Conservation (phyloP, 805 yeast species). For the Starmera quercuum region DNA sequence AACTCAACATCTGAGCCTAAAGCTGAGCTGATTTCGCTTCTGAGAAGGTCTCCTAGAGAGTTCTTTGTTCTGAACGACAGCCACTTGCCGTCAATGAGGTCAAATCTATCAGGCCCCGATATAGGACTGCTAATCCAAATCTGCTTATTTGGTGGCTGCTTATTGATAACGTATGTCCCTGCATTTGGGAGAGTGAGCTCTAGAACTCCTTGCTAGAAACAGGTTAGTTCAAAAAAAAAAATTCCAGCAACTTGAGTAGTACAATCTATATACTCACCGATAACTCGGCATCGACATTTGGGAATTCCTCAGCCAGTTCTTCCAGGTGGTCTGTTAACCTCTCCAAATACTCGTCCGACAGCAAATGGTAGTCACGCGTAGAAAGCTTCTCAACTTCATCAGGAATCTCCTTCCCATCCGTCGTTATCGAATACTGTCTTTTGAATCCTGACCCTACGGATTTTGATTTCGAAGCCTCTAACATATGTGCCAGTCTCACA, state of each 20-base stretch:
- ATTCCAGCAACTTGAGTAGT: neutral
- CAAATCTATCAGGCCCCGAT: constrained; percentile 86
- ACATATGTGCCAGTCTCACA: too few relatives aligned
- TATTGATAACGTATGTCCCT: constrained; percentile 89
- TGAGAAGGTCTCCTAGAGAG: constrained; percentile 40
- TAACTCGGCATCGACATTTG: constrained; percentile 68
- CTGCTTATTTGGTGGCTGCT: constrained; percentile 96
- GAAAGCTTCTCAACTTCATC: constrained; percentile 41
- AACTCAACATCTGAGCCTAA: constrained; percentile 17
- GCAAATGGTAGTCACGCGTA: constrained; percentile 48
- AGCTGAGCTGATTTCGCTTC: constrained; percentile 38
- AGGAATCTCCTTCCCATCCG: constrained; percentile 50
- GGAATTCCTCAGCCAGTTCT: constrained; percentile 49
- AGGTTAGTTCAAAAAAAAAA: neutral
- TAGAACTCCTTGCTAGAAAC: constrained; percentile 66
- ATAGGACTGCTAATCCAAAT: constrained; percentile 93
- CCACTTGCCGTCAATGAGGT: constrained; percentile 72
- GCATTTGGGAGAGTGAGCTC: constrained; percentile 59
- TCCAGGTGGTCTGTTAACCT: constrained; percentile 60
- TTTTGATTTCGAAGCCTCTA: too few relatives aligned
- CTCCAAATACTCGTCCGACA: constrained; percentile 67
- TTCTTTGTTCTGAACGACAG: constrained; percentile 60
- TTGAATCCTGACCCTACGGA: too few relatives aligned
- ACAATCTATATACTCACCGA: constrained; percentile 28
- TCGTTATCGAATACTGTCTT: constrained; percentile 24